phyloP scores from a whole-genome alignment of 306 rosid genomes.

The Trifolium dubium region DNA sequence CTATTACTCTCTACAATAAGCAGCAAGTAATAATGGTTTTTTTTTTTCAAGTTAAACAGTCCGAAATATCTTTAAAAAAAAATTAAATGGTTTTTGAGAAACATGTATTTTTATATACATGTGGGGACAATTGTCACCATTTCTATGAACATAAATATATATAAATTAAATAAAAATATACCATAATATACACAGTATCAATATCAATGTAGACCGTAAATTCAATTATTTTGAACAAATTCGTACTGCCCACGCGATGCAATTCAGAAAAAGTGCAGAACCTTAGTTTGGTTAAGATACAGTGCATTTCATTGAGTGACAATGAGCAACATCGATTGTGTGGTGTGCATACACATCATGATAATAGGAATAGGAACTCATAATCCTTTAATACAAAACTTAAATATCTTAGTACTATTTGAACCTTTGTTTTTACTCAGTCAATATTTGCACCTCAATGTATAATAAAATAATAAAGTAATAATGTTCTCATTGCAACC shows the following conservation, averaged over 20 bases:
- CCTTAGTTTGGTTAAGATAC: background rate
- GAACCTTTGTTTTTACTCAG: background rate
- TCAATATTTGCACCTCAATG: slow-evolving; percentile 3
- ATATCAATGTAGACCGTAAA: too few relatives aligned
- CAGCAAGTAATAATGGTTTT: too few relatives aligned
- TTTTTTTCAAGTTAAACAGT: too few relatives aligned
- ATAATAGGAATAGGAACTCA: background rate
- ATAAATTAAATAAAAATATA: too few relatives aligned
- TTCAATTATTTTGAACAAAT: background rate
- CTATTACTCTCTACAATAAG: too few relatives aligned
- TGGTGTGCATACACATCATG: background rate
- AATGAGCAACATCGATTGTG: background rate
- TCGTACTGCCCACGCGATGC: background rate
- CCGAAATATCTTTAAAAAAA: too few relatives aligned
- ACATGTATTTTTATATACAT: too few relatives aligned
- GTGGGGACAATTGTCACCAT: too few relatives aligned
- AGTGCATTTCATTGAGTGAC: background rate
- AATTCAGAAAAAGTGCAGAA: background rate
- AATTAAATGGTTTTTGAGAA: too few relatives aligned
- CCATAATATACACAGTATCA: too few relatives aligned
- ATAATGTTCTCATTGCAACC: background rate
- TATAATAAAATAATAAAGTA: background rate
- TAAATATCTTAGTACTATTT: background rate
- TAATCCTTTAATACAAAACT: too few relatives aligned
- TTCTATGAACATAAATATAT: too few relatives aligned